A percentile compares a stretch with the other conserved stretches of the same genome.
phyloP scores from a whole-genome alignment of 108 stramenopile genomes.

The Aurantiochytrium sp. region DNA sequence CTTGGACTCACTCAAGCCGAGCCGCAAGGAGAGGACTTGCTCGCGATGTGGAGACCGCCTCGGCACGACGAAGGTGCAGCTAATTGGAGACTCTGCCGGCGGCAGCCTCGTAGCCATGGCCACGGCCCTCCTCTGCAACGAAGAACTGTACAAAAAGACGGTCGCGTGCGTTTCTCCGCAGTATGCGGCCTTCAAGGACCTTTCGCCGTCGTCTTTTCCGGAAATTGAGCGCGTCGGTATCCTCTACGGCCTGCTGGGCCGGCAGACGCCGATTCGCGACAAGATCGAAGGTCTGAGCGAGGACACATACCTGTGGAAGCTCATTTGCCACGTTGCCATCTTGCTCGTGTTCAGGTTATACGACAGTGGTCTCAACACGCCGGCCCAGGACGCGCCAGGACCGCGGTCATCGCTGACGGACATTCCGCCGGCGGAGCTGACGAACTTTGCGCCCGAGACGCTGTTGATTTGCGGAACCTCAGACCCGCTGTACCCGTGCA shows the following conservation, averaged over 20 bases:
- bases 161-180: background rate
- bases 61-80: background rate
- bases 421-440: background rate
- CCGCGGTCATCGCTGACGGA: background rate
- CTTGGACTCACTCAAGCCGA: background rate
- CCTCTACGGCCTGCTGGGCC: background rate
- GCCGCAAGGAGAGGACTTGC: background rate
- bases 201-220: background rate
- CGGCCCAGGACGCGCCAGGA: background rate
- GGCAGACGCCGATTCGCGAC: slow-evolving; percentile 3
- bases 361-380: background rate
- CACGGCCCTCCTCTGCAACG: background rate
- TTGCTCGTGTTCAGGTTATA: background rate
- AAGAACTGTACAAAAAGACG: background rate
- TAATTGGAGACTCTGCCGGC: slow-evolving; percentile 15
- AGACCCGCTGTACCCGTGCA: background rate
- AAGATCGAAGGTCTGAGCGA: background rate
- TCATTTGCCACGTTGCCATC: slow-evolving; percentile 3
- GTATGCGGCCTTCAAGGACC: background rate
- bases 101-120: slow-evolving; percentile 24
- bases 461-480: slow-evolving; percentile 4
- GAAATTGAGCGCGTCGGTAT: background rate
- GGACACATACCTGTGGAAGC: background rate
- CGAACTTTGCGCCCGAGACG: background rate
- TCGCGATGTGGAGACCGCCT: background rate